These are phyloP conservation scores for Chaetomium tenue DNA, from an alignment of 495 filamentous ascomycete species.

Conservation along the genomic window DNA sequence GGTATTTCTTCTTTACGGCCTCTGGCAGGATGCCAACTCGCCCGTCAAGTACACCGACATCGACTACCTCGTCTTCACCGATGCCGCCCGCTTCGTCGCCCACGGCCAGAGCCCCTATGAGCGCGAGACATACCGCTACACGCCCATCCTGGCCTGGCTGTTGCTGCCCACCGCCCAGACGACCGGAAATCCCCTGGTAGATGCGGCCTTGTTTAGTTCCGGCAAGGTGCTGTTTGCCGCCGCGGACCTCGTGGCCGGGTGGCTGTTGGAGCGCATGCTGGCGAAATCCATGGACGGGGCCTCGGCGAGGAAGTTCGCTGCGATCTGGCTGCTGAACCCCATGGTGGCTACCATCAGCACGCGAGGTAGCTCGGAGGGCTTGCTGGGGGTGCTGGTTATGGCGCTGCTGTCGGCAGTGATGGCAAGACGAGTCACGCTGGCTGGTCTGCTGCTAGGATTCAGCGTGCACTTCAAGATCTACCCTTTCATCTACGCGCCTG, in stretches of 20 bases:
- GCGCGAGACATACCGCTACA: conserved; percentile 95
- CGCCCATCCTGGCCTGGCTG: conserved; percentile 86
- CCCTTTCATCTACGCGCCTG: conserved; percentile 87
- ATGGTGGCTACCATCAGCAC: conserved; percentile 98
- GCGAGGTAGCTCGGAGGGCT: conserved; percentile 85
- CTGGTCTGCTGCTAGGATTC: conserved; percentile 75
- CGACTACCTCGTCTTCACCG: conserved; percentile 98
- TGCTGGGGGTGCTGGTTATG: conserved; percentile 79
- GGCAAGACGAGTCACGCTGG: conserved; percentile 55
- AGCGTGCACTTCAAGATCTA: conserved; percentile 98
- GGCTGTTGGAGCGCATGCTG: conserved; percentile 60
- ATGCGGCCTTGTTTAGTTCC: conserved; percentile 67
- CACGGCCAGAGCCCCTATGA: conserved; percentile 66
- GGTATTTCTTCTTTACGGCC: conserved; percentile 76
- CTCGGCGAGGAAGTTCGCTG: conserved; percentile 67
- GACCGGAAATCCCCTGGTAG: conserved; percentile 27
- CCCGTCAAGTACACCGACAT: conserved; percentile 97
- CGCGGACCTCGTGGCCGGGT: conserved; percentile 82
- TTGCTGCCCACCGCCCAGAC: conserved; percentile 74
- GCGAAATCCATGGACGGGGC: conserved; percentile 32
- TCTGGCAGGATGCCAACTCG: conserved; percentile 86
- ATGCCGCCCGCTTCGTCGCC: conserved; percentile 78
- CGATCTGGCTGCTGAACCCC: conserved; percentile 91
- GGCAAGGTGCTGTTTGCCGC: conserved; percentile 85
- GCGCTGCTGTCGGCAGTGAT: conserved; percentile 79